Percentiles rank a stretch among this genome's conserved stretches.
Conservation (phyloP, 2,329 filamentous ascomycete species). For the Diaporthe vexans region DNA sequence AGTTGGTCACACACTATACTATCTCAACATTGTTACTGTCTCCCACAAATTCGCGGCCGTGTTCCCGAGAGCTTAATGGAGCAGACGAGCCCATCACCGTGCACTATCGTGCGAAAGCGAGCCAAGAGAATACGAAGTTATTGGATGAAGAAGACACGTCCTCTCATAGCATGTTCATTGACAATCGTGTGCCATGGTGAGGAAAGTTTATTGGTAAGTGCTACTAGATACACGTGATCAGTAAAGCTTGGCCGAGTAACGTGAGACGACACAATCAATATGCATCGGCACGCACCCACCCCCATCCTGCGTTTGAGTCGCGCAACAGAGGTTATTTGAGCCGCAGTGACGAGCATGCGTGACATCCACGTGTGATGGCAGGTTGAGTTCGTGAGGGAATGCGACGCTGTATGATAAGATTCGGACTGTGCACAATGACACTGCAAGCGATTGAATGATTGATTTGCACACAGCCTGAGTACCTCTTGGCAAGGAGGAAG, state of each 20-base stretch:
- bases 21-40: background rate
- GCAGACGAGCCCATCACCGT: background rate
- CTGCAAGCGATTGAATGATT: background rate
- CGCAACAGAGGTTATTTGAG: constrained; percentile 26
- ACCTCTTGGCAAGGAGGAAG: background rate
- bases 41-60: background rate
- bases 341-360: background rate
- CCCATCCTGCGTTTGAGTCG: constrained; percentile 14
- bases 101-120: background rate
- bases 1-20: constrained; percentile 6
- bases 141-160: background rate
- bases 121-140: background rate
- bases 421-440: background rate
- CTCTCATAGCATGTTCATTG: background rate
- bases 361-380: background rate
- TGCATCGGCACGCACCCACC: constrained; percentile 11
- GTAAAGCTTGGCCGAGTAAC: constrained; percentile 10
- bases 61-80: constrained; percentile 5
- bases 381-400: background rate
- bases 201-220: background rate
- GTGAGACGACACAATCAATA: constrained; percentile 3
- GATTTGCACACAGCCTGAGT: background rate
- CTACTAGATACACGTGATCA: background rate
- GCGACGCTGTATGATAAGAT: background rate
- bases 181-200: background rate